Evolutionary conservation across 1,284 basidiomycete genomes (phyloP).

Genomic region (Apiotrichum brassicae): DNA sequence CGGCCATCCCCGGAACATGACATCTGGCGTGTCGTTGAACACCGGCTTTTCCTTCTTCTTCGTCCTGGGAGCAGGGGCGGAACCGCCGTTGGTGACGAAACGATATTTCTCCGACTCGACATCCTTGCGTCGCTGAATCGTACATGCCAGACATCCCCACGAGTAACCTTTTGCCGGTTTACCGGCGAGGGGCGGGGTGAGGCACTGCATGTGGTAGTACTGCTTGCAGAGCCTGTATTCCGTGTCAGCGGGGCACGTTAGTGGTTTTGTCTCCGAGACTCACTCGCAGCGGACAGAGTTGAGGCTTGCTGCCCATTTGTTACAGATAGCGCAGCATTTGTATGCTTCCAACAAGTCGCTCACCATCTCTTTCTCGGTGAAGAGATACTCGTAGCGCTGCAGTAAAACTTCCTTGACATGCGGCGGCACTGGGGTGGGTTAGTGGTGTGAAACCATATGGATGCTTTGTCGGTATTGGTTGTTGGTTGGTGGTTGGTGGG

Average conservation of each 20-base stretch:
- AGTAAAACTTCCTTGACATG: conserved; percentile 68
- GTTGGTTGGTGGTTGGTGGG: background rate
- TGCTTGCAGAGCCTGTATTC: conserved; percentile 65
- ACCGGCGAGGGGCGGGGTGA: conserved; percentile 84
- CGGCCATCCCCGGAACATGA: conserved; percentile 65
- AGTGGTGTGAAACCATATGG: background rate
- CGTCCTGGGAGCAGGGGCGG: conserved; percentile 50
- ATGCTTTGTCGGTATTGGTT: background rate
- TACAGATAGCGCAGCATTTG: conserved; percentile 77
- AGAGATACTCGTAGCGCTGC: conserved; percentile 86
- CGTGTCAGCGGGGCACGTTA: background rate
- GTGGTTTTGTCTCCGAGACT: conserved; percentile 18
- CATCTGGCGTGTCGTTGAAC: conserved; percentile 64
- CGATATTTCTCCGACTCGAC: conserved; percentile 66
- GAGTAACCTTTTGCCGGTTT: conserved; percentile 96
- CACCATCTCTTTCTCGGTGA: conserved; percentile 86
- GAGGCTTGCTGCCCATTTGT: conserved; percentile 66
- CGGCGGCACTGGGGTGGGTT: conserved; percentile 60
- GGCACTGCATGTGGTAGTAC: conserved; percentile 91
- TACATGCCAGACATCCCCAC: conserved; percentile 94
- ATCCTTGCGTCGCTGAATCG: conserved; percentile 76
- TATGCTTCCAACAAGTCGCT: conserved; percentile 81
- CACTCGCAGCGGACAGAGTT: conserved; percentile 87
- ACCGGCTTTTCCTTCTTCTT: conserved; percentile 57
- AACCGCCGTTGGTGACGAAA: conserved; percentile 50